Base-by-base conservation (phyloP, 495 filamentous ascomycete species). In the Trypethelium eluteriae region DNA sequence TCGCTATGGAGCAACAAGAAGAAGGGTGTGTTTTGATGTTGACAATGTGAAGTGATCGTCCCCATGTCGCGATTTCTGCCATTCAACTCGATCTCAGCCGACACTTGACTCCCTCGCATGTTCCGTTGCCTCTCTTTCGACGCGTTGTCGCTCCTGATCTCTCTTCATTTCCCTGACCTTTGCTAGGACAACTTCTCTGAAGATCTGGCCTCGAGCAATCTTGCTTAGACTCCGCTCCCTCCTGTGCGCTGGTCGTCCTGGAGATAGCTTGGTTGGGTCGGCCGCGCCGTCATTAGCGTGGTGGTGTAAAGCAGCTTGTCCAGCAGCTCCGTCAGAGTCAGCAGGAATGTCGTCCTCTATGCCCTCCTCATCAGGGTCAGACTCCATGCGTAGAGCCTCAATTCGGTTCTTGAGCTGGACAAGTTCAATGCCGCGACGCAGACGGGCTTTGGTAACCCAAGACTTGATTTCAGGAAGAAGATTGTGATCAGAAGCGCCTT, bases 371-470 rank as follows among this genome's bases (percentile, higher is more conserved):
- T 86, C 85, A 56, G 95, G 92, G 56, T 96, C 92, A 71, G 96
- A 94, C 76, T 94, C 89, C 84, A 96, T 92, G 80, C 91, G 96
- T 78, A 99, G 88, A 18, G 91, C 85, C 75, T 96, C 93, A 79
- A 99, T 99, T 69, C 95, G 91, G 80, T 98, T 98, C 68, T 91
- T 86, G 39, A 99, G 84, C 78, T 96, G 96, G 80, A 98, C 91
- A 75, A 96, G 87, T 78, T 98, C 93, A 79, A 99, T 96, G 72
- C 94, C 94, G 66, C 93, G 89, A 69, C 88, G 86, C 62, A 99
- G 88, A 63, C 92, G 90, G 34, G 93, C 89, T 71, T 90, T 89
- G 63, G 94, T 89, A 73, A 95, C 91, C 81, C 94, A 96, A 39
- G 94, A 89, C 75, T 88, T 89, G 83, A 99, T 95, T 76, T 98